Base-by-base conservation (phyloP, 2,329 filamentous ascomycete genomes). In the Nemania diffusa region DNA sequence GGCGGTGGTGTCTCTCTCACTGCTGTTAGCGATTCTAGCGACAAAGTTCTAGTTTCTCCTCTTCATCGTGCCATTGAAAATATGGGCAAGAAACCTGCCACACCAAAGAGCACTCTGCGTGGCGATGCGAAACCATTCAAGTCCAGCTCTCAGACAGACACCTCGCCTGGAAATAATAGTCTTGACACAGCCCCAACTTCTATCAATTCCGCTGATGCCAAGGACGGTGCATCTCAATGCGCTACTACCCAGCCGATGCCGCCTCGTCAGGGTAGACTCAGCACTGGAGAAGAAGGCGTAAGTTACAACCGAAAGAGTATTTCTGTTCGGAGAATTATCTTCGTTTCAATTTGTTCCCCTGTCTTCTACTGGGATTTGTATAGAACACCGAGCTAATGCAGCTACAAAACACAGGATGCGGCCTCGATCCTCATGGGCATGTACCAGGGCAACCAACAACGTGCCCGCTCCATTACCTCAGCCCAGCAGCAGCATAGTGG, bases 1-100 rank as follows among this genome's bases (percentile, higher is more conserved):
- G 65, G 68, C 8, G 68, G 68, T 4, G 68, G 68, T 2, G 68
- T 57, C 3, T 62, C 61, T 2, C 65, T 69, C 11, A 58, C 57
- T 52, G 53, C 57, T n/a, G 24, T 9, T 5, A 67, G 57, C 9
- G 50, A 61, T 26, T 3, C 13, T 27, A 60, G 56, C 7, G 48
- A 62, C 9, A 46, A 17, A 20, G 13, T 8, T 11, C 44, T 6
- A 8, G 42, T 17, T 32, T 17, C 20, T 20, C 8, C 40, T 15
- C 11, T 1, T 22, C 17, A 22, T 17, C 15, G 3, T 26, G 6
- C 5, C 24, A 24, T 15, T 24, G 17, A 46, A 8, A n/a, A 29
- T 1, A 37, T 24, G 9, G n/a, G 17, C 6, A 5, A 52, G 42
- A 50, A 42, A 17, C 22, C 34, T 20, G 26, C 11, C 3, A 40